These are phyloP conservation scores for Hypoxylon fragiforme DNA, from an alignment of 495 filamentous ascomycete genomes.

Conservation along the genomic window DNA sequence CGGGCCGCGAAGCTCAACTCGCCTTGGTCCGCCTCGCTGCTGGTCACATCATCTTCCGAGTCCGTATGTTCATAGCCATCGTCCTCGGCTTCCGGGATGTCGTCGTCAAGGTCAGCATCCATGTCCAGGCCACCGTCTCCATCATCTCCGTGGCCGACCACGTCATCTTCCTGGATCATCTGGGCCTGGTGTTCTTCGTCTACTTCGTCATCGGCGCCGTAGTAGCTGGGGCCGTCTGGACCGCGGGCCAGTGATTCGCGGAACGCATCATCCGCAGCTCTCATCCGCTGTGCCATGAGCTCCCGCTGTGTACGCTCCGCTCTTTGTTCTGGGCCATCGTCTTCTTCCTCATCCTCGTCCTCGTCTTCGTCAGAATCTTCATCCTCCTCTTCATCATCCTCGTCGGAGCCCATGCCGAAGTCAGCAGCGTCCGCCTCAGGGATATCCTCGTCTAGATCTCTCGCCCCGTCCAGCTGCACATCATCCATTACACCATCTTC, in stretches of 20 bases:
- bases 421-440: slow-evolving; percentile 61
- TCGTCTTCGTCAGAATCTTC: slow-evolving; percentile 40
- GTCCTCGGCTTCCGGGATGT: slow-evolving; percentile 65
- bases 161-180: slow-evolving; percentile 58
- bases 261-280: slow-evolving; percentile 45
- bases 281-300: slow-evolving; percentile 48
- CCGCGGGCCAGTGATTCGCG: slow-evolving; percentile 55
- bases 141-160: slow-evolving; percentile 39
- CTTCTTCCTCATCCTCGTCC: slow-evolving; percentile 42
- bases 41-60: slow-evolving; percentile 64
- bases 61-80: slow-evolving; percentile 78
- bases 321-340: slow-evolving; percentile 37
- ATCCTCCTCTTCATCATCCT: slow-evolving; percentile 44
- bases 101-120: slow-evolving; percentile 65
- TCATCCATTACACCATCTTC: slow-evolving; percentile 43
- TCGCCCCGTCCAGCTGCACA: slow-evolving; percentile 40
- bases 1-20: slow-evolving; percentile 37
- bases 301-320: slow-evolving; percentile 41
- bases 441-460: slow-evolving; percentile 69
- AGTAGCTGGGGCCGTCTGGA: slow-evolving; percentile 39
- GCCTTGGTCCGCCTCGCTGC: slow-evolving; percentile 48
- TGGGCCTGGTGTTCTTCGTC: slow-evolving; percentile 52
- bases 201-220: slow-evolving; percentile 49
- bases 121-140: slow-evolving; percentile 59
- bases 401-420: slow-evolving; percentile 49